Percentiles rank a stretch among this genome's conserved stretches.
These are phyloP conservation scores for Mycosphaerelloides madeirae DNA, from an alignment of 2,329 filamentous ascomycete genomes.

Conservation along the genomic window DNA sequence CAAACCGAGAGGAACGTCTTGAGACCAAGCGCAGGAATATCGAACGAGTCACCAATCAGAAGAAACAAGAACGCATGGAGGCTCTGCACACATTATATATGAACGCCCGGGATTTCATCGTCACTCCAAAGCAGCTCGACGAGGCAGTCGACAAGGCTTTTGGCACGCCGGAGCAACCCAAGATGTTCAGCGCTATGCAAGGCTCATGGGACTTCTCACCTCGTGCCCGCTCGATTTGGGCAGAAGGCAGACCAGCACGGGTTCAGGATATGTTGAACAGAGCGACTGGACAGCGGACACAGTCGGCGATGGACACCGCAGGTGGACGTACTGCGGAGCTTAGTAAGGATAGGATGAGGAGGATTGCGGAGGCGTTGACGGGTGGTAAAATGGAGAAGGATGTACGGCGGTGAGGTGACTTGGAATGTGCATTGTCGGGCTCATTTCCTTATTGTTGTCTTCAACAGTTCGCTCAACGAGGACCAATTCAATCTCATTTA, in stretches of 20 bases:
- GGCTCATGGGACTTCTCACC: slow-evolving; percentile 5
- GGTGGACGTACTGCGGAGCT: slow-evolving; percentile 37
- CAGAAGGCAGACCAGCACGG: slow-evolving; percentile 43
- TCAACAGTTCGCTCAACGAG: no score
- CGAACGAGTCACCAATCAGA: slow-evolving; percentile 16
- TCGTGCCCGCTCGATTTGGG: slow-evolving; percentile 46
- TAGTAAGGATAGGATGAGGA: slow-evolving; percentile 56
- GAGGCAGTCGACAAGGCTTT: slow-evolving; percentile 72
- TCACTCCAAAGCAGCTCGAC: slow-evolving; percentile 71
- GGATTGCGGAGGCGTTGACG: slow-evolving; percentile 62
- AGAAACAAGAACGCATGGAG: slow-evolving; percentile 44
- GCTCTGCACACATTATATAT: slow-evolving; percentile 84
- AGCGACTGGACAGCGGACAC: slow-evolving; percentile 32
- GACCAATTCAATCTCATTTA: no score
- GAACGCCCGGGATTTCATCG: slow-evolving; percentile 81
- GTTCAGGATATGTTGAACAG: slow-evolving; percentile 45
- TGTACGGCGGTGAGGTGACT: not conserved
- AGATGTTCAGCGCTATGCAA: slow-evolving; percentile 36
- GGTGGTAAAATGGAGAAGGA: slow-evolving; percentile 54
- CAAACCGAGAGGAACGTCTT: slow-evolving; percentile 54
- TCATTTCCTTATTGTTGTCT: no score
- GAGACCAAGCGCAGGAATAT: slow-evolving; percentile 34
- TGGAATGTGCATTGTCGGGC: no score
- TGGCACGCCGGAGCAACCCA: slow-evolving; percentile 49
- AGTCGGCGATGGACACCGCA: slow-evolving; percentile 31